Conservation (phyloP, 148 eudicot genomes). For the Chenopodium album region DNA sequence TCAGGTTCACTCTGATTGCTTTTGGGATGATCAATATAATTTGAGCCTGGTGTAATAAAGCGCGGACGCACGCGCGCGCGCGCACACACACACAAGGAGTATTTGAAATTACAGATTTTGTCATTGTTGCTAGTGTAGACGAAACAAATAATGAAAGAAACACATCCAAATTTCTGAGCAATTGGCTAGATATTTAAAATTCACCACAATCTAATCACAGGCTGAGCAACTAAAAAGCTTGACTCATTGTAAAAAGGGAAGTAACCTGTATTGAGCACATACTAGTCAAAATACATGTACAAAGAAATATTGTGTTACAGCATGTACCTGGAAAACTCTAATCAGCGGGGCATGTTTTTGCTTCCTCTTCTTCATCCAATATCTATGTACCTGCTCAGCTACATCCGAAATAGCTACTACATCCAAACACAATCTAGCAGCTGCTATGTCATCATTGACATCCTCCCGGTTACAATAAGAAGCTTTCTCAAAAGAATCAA, state of each 20-base stretch:
- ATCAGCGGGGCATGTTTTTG: constrained; percentile 52
- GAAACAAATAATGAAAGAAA: neutral
- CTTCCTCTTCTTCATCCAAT: constrained; percentile 66
- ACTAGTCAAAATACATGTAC: neutral
- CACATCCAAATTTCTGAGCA: neutral
- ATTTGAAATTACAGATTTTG: neutral
- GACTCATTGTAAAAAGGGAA: too few relatives aligned
- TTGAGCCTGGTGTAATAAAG: neutral
- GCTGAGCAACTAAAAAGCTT: neutral
- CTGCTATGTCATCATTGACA: constrained; percentile 41
- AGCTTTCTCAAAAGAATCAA: constrained; percentile 86
- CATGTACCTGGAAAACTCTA: constrained; percentile 72
- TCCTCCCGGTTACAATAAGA: constrained; percentile 48
- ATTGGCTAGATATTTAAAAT: neutral
- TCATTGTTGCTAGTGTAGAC: neutral
- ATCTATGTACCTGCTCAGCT: constrained; percentile 48
- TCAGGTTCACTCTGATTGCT: too few relatives aligned
- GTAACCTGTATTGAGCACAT: neutral
- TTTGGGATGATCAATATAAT: too few relatives aligned
- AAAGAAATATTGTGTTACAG: neutral
- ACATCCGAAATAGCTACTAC: constrained; percentile 48
- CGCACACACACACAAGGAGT: neutral
- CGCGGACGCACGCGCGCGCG: too few relatives aligned
- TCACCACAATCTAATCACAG: neutral
- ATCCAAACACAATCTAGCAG: constrained; percentile 42